These are phyloP conservation scores for Tanacetum coccineum DNA, from an alignment of 129 eudicot species.

Conservation along the genomic window DNA sequence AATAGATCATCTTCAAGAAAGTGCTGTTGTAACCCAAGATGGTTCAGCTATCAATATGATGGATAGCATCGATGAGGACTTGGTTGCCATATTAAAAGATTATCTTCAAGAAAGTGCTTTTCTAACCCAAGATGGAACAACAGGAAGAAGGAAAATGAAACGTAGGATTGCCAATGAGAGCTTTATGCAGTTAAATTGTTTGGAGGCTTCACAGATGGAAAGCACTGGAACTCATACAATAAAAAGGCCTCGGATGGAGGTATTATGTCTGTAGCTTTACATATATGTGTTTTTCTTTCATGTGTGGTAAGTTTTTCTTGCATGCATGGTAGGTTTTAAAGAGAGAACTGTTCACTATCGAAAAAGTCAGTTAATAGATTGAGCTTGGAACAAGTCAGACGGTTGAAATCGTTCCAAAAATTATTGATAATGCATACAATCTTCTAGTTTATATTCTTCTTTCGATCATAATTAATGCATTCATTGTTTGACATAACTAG, in stretches of 20 bases:
- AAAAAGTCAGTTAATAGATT: no score
- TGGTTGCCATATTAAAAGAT: constrained; percentile 26
- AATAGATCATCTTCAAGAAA: constrained; percentile 16
- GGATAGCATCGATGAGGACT: constrained; percentile 36
- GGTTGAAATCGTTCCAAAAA: no score
- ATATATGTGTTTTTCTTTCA: background rate
- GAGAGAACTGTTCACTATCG: no score
- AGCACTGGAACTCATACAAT: constrained; percentile 32
- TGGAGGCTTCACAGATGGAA: constrained; percentile 30
- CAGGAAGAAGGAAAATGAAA: constrained; percentile 22
- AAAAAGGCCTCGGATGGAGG: constrained; percentile 33
- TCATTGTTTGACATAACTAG: no score
- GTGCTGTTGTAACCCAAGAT: background rate
- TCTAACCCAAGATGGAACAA: background rate
- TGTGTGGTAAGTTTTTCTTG: background rate
- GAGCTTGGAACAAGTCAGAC: no score
- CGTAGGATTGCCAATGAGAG: constrained; percentile 24
- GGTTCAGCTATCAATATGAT: constrained; percentile 25
- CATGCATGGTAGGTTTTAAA: background rate
- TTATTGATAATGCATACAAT: no score
- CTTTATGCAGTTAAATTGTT: constrained; percentile 16
- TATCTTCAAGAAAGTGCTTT: constrained; percentile 11
- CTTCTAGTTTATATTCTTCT: no score
- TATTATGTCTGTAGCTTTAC: constrained; percentile 3
- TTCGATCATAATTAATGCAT: no score